Conservation (phyloP, 805 yeast species). For the Zygosaccharomyces siamensis region DNA sequence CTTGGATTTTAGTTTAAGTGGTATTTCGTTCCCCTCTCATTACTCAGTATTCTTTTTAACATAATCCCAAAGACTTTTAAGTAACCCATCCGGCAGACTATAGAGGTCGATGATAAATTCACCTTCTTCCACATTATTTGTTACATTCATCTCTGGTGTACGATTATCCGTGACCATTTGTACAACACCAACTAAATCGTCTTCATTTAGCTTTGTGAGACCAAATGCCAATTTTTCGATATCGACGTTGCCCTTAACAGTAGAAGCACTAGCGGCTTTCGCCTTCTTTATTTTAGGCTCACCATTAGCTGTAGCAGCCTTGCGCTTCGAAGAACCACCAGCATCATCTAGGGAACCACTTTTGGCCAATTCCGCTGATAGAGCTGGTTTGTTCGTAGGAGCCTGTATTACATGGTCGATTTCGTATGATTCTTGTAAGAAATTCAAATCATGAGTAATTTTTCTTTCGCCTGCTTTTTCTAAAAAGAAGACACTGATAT, state of each 20-base stretch:
- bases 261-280: slow-evolving; percentile 37
- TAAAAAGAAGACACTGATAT: slow-evolving; percentile 65
- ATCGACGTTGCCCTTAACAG: slow-evolving; percentile 74
- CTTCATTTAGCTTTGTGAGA: slow-evolving; percentile 81
- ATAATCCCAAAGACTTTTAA: slow-evolving; percentile 92
- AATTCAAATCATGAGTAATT: slow-evolving; percentile 84
- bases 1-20: background rate
- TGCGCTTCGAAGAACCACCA: slow-evolving; percentile 26
- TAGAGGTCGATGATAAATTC: slow-evolving; percentile 95
- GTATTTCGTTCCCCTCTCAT: background rate
- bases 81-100: slow-evolving; percentile 84
- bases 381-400: slow-evolving; percentile 68
- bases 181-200: slow-evolving; percentile 88
- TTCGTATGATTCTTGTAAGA: slow-evolving; percentile 67
- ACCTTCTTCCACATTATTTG: slow-evolving; percentile 93
- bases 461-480: slow-evolving; percentile 89
- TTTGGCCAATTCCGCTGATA: slow-evolving; percentile 69
- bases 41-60: slow-evolving; percentile 62
- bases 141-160: slow-evolving; percentile 91
- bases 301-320: slow-evolving; percentile 22
- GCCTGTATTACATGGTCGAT: slow-evolving; percentile 73
- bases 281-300: slow-evolving; percentile 47
- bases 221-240: slow-evolving; percentile 88
- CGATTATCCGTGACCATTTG: slow-evolving; percentile 97
- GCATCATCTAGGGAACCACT: slow-evolving; percentile 74